Evolutionary conservation across 108 stramenopile species (phyloP), one percentile per base, ranked within the genome.

Genomic region (Epithemia pelagica): DNA sequence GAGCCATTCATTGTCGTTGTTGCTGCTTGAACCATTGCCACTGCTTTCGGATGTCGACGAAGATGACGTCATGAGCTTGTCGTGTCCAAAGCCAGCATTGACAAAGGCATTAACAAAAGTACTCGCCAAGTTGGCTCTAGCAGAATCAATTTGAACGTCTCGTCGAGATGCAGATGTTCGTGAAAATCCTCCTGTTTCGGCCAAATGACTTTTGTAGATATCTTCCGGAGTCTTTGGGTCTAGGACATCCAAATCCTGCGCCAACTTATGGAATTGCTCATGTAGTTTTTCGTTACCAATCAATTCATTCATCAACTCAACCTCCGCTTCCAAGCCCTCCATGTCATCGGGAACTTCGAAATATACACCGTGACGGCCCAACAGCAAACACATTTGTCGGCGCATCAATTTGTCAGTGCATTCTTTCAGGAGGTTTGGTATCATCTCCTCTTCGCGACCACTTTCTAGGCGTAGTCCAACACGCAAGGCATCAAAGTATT

Each of bases 81-180:
- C 99, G 32, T 92, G 89, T 32, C 96, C 85, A 78, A 96, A 97
- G 10, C 97, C 97, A 32, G 95, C 94, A 81, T 99, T 99, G 28
- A 99, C 98, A 72, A 98, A 97, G 25, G 97, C 99, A 72, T 98
- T 99, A 46, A 99, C 98, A 69, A 95, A 98, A 0, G 98, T 97
- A 52, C 94, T 92, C 20, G 99, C 98, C 67, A 99, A 87, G 75
- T 99, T 99, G 7, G 95, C 98, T 52, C 98, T 88, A 30, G 99
- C 99, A 18, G 96, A 96, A 71, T 99, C 97, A 23, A 98, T 95
- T 59, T 88, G 81, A 0, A 78, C 92, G 20, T 73, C 76, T 18
- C 95, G 90, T 55, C 94, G 75, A 30, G 92, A 74, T 46, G 37
- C 37, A 46, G 37, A 15, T 46, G 37, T 46, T 20, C 97, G 72